These are phyloP conservation scores for Blastobotrys raffinosifermentans DNA, from an alignment of 1,139 yeast species.

Conservation along the genomic window DNA sequence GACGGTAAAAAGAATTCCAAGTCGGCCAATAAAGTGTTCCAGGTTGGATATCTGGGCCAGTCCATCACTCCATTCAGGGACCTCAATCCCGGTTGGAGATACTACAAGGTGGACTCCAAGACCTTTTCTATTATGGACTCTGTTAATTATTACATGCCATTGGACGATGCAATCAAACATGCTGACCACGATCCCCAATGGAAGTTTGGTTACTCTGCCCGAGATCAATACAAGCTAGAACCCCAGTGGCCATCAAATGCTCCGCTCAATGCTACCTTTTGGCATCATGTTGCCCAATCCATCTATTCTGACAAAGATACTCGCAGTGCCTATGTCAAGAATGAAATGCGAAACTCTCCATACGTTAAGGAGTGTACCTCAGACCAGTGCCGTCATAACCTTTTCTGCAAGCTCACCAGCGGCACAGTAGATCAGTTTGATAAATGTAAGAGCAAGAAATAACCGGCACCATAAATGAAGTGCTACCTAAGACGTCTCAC, in stretches of 20 bases:
- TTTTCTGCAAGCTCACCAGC: constrained; percentile 23
- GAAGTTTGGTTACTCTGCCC: constrained; percentile 28
- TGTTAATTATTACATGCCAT: constrained; percentile 44
- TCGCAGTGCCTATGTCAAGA: constrained; percentile 44
- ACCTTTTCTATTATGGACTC: constrained; percentile 59
- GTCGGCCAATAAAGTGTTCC: constrained; percentile 35
- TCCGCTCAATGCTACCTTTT: constrained; percentile 27
- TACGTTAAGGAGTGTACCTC: constrained; percentile 23
- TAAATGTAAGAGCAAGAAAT: constrained; percentile 3
- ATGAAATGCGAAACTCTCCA: constrained; percentile 50
- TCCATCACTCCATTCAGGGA: constrained; percentile 58
- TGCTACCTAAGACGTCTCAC: too few species aligned
- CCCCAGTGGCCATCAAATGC: constrained; percentile 26
- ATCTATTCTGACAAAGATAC: constrained; percentile 34
- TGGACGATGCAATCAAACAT: constrained; percentile 27
- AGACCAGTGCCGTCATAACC: constrained; percentile 20
- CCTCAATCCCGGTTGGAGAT: constrained; percentile 66
- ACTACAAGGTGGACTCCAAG: constrained; percentile 59
- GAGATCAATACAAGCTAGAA: constrained; percentile 22
- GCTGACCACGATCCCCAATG: constrained; percentile 19
- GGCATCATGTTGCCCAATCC: constrained; percentile 26
- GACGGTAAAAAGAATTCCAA: constrained; percentile 44
- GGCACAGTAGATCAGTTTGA: constrained; percentile 9
- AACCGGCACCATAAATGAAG: too few species aligned
- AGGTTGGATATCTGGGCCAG: constrained; percentile 61